Conservation (phyloP, 2,329 filamentous ascomycete species). For the Colletotrichum sidae region DNA sequence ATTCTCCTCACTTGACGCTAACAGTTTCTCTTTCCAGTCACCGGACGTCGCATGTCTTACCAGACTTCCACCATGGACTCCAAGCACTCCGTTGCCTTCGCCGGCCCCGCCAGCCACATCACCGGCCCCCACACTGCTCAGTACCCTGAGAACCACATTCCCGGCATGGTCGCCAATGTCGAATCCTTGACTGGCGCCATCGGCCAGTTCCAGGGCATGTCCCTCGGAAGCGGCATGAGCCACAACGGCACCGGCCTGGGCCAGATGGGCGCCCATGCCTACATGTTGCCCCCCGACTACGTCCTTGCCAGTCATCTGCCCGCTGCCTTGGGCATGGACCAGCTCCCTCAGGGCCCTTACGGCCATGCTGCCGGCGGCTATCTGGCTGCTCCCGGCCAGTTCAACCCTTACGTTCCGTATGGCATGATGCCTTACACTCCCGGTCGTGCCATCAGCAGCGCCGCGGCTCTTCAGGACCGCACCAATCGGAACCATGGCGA, state of each 20-base stretch:
- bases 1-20: background rate
- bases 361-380: conserved; percentile 51
- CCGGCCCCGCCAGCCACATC: conserved; percentile 17
- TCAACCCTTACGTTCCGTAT: conserved; percentile 48
- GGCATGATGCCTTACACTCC: conserved; percentile 64
- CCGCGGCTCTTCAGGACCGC: conserved; percentile 55
- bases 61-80: conserved; percentile 52
- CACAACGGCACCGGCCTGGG: conserved; percentile 39
- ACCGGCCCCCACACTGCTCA: conserved; percentile 23
- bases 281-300: conserved; percentile 53
- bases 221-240: conserved; percentile 49
- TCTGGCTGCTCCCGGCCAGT: conserved; percentile 47
- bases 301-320: conserved; percentile 49
- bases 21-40: conserved; percentile 1
- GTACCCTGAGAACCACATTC: conserved; percentile 36
- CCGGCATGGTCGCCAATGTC: conserved; percentile 31
- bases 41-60: conserved; percentile 47
- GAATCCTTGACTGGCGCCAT: conserved; percentile 31
- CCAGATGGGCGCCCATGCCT: conserved; percentile 49
- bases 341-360: conserved; percentile 44
- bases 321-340: conserved; percentile 49
- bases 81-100: conserved; percentile 44
- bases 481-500: conserved; percentile 62
- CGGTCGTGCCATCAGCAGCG: conserved; percentile 51
- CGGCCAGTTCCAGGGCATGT: conserved; percentile 44